Percentiles rank a stretch among this genome's conserved stretches.
Conservation (phyloP, 2,329 filamentous ascomycete genomes). For the Fusarium sp. region DNA sequence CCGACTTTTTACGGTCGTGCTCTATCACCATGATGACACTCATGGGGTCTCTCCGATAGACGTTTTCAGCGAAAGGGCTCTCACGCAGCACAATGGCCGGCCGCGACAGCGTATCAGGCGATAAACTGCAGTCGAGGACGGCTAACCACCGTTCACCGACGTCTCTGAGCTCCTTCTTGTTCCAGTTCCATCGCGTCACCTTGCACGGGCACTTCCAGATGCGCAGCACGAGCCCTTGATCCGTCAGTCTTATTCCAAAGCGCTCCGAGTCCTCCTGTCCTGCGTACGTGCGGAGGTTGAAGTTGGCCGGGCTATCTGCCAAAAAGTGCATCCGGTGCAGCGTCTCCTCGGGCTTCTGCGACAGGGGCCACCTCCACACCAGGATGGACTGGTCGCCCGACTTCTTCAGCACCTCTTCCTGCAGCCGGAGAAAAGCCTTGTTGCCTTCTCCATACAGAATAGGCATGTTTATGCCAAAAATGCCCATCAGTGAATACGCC, state of each 20-base stretch:
- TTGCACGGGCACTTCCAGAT: conserved; percentile 45
- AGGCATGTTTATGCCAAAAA: conserved; percentile 52
- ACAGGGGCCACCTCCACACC: conserved; percentile 42
- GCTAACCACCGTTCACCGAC: conserved; percentile 40
- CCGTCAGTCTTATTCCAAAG: conserved; percentile 40
- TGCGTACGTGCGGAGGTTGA: conserved; percentile 42
- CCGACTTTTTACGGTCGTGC: conserved; percentile 38
- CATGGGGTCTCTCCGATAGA: conserved; percentile 36
- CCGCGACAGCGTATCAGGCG: conserved; percentile 41
- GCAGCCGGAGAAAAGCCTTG: conserved; percentile 49
- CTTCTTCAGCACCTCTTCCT: conserved; percentile 50
- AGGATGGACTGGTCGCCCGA: conserved; percentile 52
- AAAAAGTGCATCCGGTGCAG: conserved; percentile 40
- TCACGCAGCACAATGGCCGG: conserved; percentile 42
- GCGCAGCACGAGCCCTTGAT: conserved; percentile 39
- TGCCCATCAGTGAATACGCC: conserved; percentile 51
- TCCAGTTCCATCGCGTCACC: conserved; percentile 35
- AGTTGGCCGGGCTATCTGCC: conserved; percentile 41
- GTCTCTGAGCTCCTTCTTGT: conserved; percentile 38
- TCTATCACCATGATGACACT: conserved; percentile 45
- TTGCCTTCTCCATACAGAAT: conserved; percentile 52
- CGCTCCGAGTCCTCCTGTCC: conserved; percentile 41
- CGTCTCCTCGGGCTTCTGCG: conserved; percentile 23
- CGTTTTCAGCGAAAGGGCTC: conserved; percentile 33
- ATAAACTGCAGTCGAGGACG: conserved; percentile 45